Conservation (phyloP, 2,329 filamentous ascomycete genomes). For the Chrysosporium keratinophilum region DNA sequence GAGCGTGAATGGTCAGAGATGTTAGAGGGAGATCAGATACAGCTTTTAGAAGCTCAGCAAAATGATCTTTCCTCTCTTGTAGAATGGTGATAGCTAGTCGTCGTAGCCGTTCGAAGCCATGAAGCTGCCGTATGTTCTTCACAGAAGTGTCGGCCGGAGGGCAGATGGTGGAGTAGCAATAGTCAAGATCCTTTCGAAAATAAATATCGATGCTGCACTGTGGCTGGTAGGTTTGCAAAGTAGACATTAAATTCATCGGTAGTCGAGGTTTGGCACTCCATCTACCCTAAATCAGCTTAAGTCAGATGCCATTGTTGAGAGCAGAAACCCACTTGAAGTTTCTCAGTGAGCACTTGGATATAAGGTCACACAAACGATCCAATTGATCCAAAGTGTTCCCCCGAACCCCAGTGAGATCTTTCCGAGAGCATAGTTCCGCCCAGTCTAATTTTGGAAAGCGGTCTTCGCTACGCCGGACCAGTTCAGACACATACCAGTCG, state of each 20-base stretch:
- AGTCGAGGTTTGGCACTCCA: background rate
- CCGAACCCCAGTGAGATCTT: background rate
- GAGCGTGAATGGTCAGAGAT: background rate
- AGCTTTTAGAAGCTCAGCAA: background rate
- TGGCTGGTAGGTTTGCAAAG: background rate
- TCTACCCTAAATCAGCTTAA: background rate
- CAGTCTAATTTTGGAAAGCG: background rate
- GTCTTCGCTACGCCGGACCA: background rate
- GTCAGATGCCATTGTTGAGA: background rate
- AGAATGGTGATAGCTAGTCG: background rate
- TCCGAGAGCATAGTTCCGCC: background rate
- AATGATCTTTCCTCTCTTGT: background rate
- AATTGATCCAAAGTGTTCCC: background rate
- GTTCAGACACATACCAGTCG: background rate
- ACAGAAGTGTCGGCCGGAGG: background rate
- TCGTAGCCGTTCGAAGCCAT: background rate
- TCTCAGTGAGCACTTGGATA: background rate
- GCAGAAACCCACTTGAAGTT: background rate
- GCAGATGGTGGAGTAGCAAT: background rate
- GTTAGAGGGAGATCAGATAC: background rate
- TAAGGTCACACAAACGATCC: background rate
- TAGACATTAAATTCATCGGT: background rate
- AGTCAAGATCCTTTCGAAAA: background rate
- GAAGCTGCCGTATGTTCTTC: background rate
- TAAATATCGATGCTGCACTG: background rate